Evolutionary conservation across 192 early-diverging fungal genomes (phyloP).

Genomic region (Backusella parvicylindrica): DNA sequence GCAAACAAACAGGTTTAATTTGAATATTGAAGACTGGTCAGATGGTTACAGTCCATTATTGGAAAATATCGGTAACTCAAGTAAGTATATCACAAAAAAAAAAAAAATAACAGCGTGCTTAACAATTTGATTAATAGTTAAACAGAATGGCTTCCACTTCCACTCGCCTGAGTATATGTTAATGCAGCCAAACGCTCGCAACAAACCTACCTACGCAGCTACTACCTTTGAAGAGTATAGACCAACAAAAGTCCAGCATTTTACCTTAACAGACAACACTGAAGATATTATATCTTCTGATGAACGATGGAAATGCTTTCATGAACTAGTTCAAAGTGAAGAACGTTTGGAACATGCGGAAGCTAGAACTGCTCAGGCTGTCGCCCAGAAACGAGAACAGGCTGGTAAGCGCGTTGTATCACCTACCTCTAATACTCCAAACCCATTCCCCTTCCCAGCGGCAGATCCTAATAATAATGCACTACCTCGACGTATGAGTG

Average conservation of each 20-base stretch:
- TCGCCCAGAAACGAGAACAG: conserved; percentile 4
- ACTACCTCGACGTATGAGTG: not conserved
- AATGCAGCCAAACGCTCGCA: not conserved
- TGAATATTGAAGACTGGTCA: not conserved
- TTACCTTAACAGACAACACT: not conserved
- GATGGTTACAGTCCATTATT: not conserved
- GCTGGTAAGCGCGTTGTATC: not conserved
- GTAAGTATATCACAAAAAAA: conserved; percentile 5
- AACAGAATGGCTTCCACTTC: conserved; percentile 14
- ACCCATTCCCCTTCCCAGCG: not conserved
- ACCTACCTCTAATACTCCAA: not conserved
- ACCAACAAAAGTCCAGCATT: conserved; percentile 6
- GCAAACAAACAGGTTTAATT: not conserved
- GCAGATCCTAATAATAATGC: not conserved
- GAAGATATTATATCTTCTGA: conserved; percentile 9
- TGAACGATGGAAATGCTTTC: not conserved
- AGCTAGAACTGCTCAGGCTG: not conserved
- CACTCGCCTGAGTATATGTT: conserved; percentile 21
- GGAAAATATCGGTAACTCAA: not conserved
- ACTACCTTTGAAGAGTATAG: not conserved
- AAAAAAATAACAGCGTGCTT: not conserved
- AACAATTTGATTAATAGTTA: not conserved
- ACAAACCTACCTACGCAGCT: not conserved
- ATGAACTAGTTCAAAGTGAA: conserved; percentile 8
- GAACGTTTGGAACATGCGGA: not conserved